Evolutionary conservation across 2,329 filamentous ascomycete genomes (phyloP), one percentile per base, ranked within the genome.

Genomic region (Alternaria alternata): DNA sequence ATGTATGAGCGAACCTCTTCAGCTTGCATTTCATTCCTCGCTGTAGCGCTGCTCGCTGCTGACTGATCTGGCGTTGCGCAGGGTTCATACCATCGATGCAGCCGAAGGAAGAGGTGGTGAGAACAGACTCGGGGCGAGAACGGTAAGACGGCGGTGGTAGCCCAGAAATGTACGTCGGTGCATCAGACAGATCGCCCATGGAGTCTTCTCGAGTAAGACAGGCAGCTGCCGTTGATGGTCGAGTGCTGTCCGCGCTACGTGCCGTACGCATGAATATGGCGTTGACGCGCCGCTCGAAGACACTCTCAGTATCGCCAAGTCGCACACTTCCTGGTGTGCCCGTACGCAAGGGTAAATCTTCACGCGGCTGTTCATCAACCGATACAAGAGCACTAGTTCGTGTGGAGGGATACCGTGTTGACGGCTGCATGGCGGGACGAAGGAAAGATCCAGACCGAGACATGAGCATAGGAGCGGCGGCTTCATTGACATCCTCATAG

Each of bases 21-120:
- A 77, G 61, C 52, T 64, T 72, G 9, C 70, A 69, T 46, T 69
- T 73, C 61, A 75, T 59, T 1, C 71, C 68, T 8, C 66, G 67
- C 18, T 57, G 63, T 22, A 65, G 57, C 36, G 58, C 66, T 9
- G 70, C 68, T 51, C 65, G 62, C 42, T 71, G 68, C 49, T 74
- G 72, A 51, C 69, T 72, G 38, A 68, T 62, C 41, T 72, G 68
- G 51, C 74, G 62, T 42, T 72, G 71, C 22, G 66, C 66, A 22
- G 64, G 42, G 38, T 66, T 72, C 69, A 76, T 73, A 4, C 73
- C 75, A 49, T 78, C 75, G 9, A 77, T 68, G 51, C 75, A 78
- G 6, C 75, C 75, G 41, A 78, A 78, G 4, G 75, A 77, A 11
- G 75, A 77, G 7, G 70, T 75, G 3, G 71, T 71, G 43, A 69